phyloP scores from a whole-genome alignment of 1,284 basidiomycete genomes.

The Sanghuangporus sanghuang region DNA sequence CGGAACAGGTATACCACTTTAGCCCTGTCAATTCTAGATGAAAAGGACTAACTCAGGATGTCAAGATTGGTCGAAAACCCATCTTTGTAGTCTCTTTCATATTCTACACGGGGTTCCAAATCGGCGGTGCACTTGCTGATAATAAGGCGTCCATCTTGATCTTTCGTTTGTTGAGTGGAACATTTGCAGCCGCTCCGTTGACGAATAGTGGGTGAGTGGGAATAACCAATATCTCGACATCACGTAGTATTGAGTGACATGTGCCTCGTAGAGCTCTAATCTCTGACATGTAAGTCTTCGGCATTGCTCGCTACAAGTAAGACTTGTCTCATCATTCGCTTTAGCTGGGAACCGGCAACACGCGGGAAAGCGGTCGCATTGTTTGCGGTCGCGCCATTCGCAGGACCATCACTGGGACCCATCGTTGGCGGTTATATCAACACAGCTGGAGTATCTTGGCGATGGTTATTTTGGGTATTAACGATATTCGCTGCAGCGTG shows the following conservation, averaged over 20 bases:
- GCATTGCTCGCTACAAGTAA: slow-evolving; percentile 25
- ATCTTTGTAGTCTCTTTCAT: slow-evolving; percentile 45
- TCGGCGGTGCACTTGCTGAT: slow-evolving; percentile 56
- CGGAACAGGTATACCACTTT: slow-evolving; percentile 32
- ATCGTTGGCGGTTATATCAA: slow-evolving; percentile 45
- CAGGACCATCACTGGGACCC: slow-evolving; percentile 38
- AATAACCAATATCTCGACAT: background rate
- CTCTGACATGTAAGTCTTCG: slow-evolving; percentile 26
- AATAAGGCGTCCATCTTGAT: slow-evolving; percentile 58
- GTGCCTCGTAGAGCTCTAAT: slow-evolving; percentile 34
- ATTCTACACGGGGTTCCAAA: slow-evolving; percentile 42
- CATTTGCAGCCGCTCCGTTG: slow-evolving; percentile 46
- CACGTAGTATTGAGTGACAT: background rate
- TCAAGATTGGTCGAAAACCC: slow-evolving; percentile 30
- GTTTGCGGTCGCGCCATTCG: slow-evolving; percentile 48
- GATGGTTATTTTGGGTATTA: slow-evolving; percentile 46
- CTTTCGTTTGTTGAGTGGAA: slow-evolving; percentile 65
- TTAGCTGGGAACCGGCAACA: slow-evolving; percentile 42
- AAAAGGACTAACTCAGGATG: background rate
- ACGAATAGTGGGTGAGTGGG: slow-evolving; percentile 43
- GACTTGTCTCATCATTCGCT: slow-evolving; percentile 24
- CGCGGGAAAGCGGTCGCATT: slow-evolving; percentile 48
- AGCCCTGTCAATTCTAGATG: background rate
- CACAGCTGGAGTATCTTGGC: slow-evolving; percentile 36
- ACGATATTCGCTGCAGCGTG: slow-evolving; percentile 42